Base-by-base conservation (phyloP, 2,329 filamentous ascomycete species). In the Trichophyton benhamiae region DNA sequence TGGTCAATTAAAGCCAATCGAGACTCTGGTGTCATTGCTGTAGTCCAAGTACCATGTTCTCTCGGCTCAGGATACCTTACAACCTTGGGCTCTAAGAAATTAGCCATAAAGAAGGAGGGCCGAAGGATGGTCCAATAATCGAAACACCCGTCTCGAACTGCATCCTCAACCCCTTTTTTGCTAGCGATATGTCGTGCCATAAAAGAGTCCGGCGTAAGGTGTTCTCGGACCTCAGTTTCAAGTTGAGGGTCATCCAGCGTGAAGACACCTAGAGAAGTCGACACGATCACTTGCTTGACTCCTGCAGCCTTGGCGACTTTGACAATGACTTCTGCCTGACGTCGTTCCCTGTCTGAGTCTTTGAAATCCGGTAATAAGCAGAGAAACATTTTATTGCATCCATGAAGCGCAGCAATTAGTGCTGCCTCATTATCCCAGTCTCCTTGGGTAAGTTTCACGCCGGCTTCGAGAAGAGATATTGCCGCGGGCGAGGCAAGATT, bases 1-100 rank as follows among this genome's bases (percentile, higher is more conserved):
- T 57, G 53, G 22, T 57, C 53, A 15, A 33, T 57, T 9, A 57
- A 33, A 13, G 22, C 53, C 65, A 17, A 67, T 66, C 0, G 48
- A 13, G 48, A 5, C 15, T 53, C 13, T 22, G 48, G 20, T 30
- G 48, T 53, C 48, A 53, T 13, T 53, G 48, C 48, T 15, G 48
- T 53, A 13, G 48, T 25, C 48, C 48, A 53, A 9, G 27, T 30
- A 53, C 48, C 48, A 25, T 53, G 20, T 4, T 30, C 27, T 20
- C 20, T 25, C 13, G 27, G 48, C 9, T 53, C 48, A 30, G 27
- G 20, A 9, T 53, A 53, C 3, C 27, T 13, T 22, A 9, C 27
- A 13, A 53, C 27, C 11, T 53, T 53, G 0, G 48, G 48, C n/a
- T 53, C 48, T 6, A 53, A 20, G 20, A 53, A 53, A 20, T 53